Percentiles rank a stretch among this genome's conserved stretches.
Evolutionary conservation across 768 basidiomycete species (phyloP).

Genomic region (Dictyophora rubrovolvata): DNA sequence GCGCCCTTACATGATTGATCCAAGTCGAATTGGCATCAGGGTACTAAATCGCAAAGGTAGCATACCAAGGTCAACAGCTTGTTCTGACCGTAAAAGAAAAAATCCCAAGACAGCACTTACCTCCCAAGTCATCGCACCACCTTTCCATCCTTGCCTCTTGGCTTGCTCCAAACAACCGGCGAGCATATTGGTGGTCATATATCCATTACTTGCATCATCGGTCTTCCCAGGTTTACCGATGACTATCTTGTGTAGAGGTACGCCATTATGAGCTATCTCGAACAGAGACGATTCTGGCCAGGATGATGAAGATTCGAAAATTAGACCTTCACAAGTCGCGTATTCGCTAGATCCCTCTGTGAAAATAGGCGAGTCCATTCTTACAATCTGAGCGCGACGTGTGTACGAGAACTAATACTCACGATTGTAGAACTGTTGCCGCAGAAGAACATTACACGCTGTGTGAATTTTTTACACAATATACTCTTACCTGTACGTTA

Average conservation of each 20-base stretch:
- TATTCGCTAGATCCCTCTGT: constrained; percentile 55
- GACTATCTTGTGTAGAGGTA: constrained; percentile 25
- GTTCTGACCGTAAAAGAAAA: neutral
- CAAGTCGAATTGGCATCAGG: constrained; percentile 9
- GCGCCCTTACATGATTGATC: constrained; percentile 10
- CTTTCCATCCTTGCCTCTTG: constrained; percentile 24
- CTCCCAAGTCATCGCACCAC: constrained; percentile 23
- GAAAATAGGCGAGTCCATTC: no score
- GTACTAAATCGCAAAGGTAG: constrained; percentile 4
- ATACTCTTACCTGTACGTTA: constrained; percentile 10
- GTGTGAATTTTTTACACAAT: neutral
- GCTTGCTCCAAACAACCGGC: constrained; percentile 22
- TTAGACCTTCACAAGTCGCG: constrained; percentile 49
- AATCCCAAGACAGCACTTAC: neutral
- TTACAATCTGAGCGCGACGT: no score
- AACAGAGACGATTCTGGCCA: constrained; percentile 57
- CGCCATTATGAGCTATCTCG: constrained; percentile 29
- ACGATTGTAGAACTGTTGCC: constrained; percentile 36
- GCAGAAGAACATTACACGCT: no score
- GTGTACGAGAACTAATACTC: constrained; percentile 5
- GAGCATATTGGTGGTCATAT: constrained; percentile 21
- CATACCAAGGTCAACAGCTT: neutral
- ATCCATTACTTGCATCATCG: constrained; percentile 21
- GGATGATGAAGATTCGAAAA: constrained; percentile 44
- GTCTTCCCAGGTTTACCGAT: constrained; percentile 21